These are phyloP conservation scores for Claviceps sp. DNA, from an alignment of 2,329 filamentous ascomycete species.

Conservation along the genomic window DNA sequence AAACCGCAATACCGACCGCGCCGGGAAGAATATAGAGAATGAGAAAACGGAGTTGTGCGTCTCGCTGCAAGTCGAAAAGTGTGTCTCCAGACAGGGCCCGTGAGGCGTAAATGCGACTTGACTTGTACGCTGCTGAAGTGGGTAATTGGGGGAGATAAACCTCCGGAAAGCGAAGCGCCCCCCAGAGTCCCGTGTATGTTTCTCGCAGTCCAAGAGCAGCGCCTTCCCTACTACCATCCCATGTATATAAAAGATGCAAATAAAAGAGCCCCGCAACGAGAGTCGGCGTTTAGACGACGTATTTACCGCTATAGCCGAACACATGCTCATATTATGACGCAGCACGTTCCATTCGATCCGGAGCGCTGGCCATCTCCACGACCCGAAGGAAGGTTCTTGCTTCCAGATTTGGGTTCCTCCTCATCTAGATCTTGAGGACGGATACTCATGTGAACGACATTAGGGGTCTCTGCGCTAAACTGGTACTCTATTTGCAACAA, in stretches of 20 bases:
- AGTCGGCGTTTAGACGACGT: too few species aligned
- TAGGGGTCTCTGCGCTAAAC: conserved; percentile 60
- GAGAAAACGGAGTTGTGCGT: neutral
- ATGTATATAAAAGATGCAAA: too few species aligned
- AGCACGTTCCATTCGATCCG: conserved; percentile 29
- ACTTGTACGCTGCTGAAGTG: too few species aligned
- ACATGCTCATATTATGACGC: conserved; percentile 34
- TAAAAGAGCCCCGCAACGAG: too few species aligned
- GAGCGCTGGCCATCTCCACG: conserved; percentile 27
- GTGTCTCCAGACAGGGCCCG: too few species aligned
- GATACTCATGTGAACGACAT: conserved; percentile 91
- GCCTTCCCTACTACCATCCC: too few species aligned
- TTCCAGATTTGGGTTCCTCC: conserved; percentile 57
- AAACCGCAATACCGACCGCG: neutral
- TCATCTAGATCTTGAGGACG: conserved; percentile 79
- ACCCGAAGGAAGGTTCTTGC: conserved; percentile 31
- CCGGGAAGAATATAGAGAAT: neutral
- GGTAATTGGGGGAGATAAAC: too few species aligned
- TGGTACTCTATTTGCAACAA: conserved; percentile 51
- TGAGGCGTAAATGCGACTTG: too few species aligned
- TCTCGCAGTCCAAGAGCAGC: too few species aligned
- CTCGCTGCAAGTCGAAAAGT: too few species aligned
- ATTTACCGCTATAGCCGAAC: neutral
- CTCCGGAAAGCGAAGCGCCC: too few species aligned
- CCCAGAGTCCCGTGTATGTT: too few species aligned